Percentiles rank a stretch among this genome's conserved stretches.
Evolutionary conservation across 306 rosid genomes (phyloP).

Genomic region (Echinosophora koreensis): DNA sequence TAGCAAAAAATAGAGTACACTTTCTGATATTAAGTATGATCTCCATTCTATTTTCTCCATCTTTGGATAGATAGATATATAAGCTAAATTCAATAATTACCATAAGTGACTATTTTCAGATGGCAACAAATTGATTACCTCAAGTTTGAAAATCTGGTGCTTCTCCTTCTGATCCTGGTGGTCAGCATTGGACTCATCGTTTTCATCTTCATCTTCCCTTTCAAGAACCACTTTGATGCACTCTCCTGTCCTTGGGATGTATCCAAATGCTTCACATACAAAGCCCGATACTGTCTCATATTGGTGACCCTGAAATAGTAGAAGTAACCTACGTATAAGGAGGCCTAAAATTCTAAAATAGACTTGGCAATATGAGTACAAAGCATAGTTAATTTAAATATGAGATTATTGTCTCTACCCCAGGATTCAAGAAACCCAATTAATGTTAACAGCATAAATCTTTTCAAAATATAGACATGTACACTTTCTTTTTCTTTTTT

Average conservation of each 20-base stretch:
- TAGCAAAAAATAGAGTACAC: neutral
- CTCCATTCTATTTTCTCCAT: neutral
- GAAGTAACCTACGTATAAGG: constrained; percentile 7
- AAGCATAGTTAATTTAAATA: constrained; percentile 2
- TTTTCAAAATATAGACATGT: constrained; percentile 14
- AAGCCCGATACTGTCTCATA: constrained; percentile 99
- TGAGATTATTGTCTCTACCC: constrained; percentile 2
- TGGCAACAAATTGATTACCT: constrained; percentile 62
- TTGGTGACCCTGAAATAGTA: constrained; percentile 81
- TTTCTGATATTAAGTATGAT: neutral
- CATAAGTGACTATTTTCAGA: neutral
- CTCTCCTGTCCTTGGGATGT: constrained; percentile 97
- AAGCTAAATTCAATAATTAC: neutral
- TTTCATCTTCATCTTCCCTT: constrained; percentile 80
- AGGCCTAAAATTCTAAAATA: constrained; percentile 8
- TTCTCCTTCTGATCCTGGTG: constrained; percentile 77
- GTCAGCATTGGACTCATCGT: constrained; percentile 68
- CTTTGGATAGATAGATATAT: neutral
- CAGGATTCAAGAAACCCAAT: neutral
- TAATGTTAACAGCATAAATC: neutral
- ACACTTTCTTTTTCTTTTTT: neutral
- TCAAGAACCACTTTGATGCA: constrained; percentile 86
- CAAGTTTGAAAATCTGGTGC: constrained; percentile 78
- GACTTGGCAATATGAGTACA: neutral
- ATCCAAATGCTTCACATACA: constrained; percentile 96